Conservation (phyloP, 331 rosid species). For the Prunus yedoensis region DNA sequence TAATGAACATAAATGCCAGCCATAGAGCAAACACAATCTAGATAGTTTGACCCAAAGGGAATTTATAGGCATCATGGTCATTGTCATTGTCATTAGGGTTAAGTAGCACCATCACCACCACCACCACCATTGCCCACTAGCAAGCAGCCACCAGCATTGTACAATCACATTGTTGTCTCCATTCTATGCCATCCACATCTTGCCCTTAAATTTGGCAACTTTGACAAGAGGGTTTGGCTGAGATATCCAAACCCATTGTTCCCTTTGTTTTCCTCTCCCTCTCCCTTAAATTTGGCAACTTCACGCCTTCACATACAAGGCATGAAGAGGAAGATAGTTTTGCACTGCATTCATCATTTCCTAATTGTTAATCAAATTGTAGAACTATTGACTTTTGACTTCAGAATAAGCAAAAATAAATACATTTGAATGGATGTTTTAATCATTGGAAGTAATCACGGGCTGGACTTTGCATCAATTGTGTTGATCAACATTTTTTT, state of each 20-base stretch:
- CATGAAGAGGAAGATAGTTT: not conserved
- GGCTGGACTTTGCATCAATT: not conserved
- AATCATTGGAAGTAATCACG: not conserved
- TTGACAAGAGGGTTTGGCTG: constrained; percentile 5
- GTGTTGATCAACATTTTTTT: not conserved
- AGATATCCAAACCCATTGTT: not conserved
- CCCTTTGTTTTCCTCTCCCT: not conserved
- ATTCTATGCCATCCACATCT: constrained; percentile 10
- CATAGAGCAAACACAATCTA: constrained; percentile 62
- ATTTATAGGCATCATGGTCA: constrained; percentile 35
- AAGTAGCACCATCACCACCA: constrained; percentile 18
- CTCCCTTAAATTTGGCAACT: not conserved
- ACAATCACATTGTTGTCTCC: constrained; percentile 10
- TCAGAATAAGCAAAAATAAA: not conserved
- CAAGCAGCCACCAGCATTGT: not conserved
- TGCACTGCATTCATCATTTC: not conserved
- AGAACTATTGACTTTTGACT: not conserved
- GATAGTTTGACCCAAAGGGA: constrained; percentile 38
- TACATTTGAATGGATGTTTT: not conserved
- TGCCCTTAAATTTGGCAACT: not conserved
- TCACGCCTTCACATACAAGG: not conserved
- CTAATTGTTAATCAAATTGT: not conserved
- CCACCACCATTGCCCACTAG: constrained; percentile 24
- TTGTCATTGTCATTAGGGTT: constrained; percentile 25
- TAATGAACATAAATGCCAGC: constrained; percentile 28